Evolutionary conservation across 441 rosid species (phyloP).

Genomic region (Pelargonium cotyledonis): DNA sequence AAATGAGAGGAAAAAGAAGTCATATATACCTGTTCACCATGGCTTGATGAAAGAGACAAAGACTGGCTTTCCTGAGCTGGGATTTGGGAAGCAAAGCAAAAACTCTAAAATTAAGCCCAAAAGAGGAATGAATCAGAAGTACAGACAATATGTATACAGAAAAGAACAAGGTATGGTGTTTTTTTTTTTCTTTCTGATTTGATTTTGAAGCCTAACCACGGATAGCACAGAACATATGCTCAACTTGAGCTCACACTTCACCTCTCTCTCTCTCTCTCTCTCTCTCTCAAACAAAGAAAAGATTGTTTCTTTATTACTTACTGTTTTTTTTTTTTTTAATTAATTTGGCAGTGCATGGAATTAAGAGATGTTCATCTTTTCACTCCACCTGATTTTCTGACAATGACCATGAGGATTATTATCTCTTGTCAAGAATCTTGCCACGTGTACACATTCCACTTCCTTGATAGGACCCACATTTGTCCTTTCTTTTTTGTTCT

Average conservation of each 20-base stretch:
- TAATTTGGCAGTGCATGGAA: neutral
- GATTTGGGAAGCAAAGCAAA: neutral
- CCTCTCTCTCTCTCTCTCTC: slow-evolving; percentile 3
- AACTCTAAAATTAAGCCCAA: neutral
- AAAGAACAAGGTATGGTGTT: neutral
- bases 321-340: neutral
- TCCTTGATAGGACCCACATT: neutral
- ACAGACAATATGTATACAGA: neutral
- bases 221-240: neutral
- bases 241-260: slow-evolving; percentile 2
- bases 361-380: neutral
- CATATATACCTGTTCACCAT: neutral
- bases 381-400: slow-evolving; percentile 8
- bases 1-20: neutral
- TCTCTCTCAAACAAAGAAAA: neutral
- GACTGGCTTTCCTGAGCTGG: neutral
- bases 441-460: neutral
- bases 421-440: neutral
- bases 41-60: neutral
- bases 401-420: neutral
- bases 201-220: neutral
- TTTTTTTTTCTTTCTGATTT: neutral
- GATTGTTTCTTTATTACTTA: neutral
- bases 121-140: neutral
- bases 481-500: neutral